These are phyloP conservation scores for Yarrowia deformans DNA, from an alignment of 805 yeast species.

Conservation along the genomic window DNA sequence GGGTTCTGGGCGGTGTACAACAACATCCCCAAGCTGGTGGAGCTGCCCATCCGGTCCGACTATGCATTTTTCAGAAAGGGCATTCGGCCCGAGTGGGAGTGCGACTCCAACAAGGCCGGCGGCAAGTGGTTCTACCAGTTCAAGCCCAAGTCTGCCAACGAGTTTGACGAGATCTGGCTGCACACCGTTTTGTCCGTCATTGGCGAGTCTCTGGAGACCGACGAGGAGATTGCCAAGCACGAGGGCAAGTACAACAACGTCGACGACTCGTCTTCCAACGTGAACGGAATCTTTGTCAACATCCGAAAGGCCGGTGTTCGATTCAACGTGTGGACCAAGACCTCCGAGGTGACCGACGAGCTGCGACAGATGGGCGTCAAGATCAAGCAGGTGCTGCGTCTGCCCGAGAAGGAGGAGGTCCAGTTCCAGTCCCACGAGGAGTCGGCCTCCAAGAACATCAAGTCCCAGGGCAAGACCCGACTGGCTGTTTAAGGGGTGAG, in stretches of 20 bases:
- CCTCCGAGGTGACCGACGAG: constrained; percentile 64
- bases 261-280: constrained; percentile 80
- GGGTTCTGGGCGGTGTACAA: constrained; percentile 99
- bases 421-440: constrained; percentile 60
- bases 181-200: constrained; percentile 74
- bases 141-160: constrained; percentile 50
- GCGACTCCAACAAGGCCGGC: constrained; percentile 81
- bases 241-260: constrained; percentile 38
- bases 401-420: constrained; percentile 74
- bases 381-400: constrained; percentile 83
- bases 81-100: constrained; percentile 99
- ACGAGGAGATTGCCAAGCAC: constrained; percentile 47
- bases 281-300: constrained; percentile 92
- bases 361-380: constrained; percentile 82
- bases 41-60: constrained; percentile 89
- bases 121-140: constrained; percentile 92
- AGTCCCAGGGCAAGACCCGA: constrained; percentile 36
- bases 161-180: constrained; percentile 89
- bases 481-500: constrained; percentile 23
- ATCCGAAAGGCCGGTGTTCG: constrained; percentile 82
- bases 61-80: constrained; percentile 94
- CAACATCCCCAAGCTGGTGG: constrained; percentile 89
- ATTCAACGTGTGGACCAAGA: constrained; percentile 92
- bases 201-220: constrained; percentile 93
- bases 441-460: constrained; percentile 33